These are phyloP conservation scores for Verticillium nubilum DNA, from an alignment of 2,329 filamentous ascomycete genomes.

Conservation along the genomic window DNA sequence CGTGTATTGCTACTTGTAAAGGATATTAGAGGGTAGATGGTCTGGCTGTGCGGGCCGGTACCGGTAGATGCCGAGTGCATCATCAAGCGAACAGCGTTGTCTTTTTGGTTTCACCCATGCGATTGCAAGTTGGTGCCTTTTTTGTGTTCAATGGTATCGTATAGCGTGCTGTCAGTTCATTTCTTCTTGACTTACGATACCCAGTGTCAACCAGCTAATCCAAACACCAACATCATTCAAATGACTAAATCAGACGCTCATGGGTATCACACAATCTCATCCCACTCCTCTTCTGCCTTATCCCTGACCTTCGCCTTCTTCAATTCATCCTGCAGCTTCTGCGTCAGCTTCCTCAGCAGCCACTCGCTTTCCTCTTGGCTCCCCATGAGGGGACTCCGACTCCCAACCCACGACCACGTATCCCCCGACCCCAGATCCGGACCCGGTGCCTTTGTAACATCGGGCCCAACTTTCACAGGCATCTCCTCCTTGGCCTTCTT, in stretches of 20 bases:
- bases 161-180: no score
- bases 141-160: no score
- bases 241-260: neutral
- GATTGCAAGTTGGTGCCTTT: no score
- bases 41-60: neutral
- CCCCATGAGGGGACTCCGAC: constrained; percentile 64
- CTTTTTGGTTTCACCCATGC: neutral
- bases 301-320: constrained; percentile 24
- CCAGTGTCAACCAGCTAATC: neutral
- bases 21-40: neutral
- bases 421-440: constrained; percentile 11
- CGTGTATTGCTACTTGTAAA: neutral
- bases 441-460: neutral
- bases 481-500: constrained; percentile 4
- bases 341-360: constrained; percentile 61
- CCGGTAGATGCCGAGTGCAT: neutral
- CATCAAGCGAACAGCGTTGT: neutral
- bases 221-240: neutral
- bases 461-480: neutral
- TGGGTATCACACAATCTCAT: neutral
- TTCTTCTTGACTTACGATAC: neutral
- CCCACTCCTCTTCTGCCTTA: neutral
- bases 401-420: constrained; percentile 69
- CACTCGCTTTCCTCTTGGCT: constrained; percentile 65
- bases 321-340: constrained; percentile 50